Conservation (phyloP, 139 green algal species). For the Tetraselmis striata region DNA sequence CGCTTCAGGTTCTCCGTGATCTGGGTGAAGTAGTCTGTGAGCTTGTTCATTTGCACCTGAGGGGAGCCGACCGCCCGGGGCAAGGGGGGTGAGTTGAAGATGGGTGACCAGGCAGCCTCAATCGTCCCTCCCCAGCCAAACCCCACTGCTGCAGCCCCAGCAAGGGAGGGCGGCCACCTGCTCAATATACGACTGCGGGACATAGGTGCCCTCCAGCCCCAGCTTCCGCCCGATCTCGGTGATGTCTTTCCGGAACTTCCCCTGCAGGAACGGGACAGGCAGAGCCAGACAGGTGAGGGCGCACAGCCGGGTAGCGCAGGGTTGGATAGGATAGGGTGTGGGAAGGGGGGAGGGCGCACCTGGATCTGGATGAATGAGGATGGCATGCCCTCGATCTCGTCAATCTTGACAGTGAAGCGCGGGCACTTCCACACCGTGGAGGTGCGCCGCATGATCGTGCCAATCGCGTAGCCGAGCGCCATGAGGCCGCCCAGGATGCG, state of each 20-base stretch:
- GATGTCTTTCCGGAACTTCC: constrained; percentile 66
- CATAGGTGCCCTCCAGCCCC: constrained; percentile 78
- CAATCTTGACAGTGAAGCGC: constrained; percentile 70
- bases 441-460: constrained; percentile 80
- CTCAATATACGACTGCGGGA: constrained; percentile 90
- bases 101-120: too few species aligned
- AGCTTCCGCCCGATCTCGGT: constrained; percentile 52
- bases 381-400: constrained; percentile 67
- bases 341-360: not conserved
- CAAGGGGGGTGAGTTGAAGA: too few species aligned
- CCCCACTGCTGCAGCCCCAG: too few species aligned
- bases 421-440: constrained; percentile 24
- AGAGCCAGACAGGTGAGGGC: too few species aligned
- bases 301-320: too few species aligned
- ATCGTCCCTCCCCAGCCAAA: too few species aligned
- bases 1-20: not conserved
- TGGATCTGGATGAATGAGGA: constrained; percentile 23
- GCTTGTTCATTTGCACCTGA: not conserved
- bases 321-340: constrained; percentile 1
- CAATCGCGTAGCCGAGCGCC: constrained; percentile 96
- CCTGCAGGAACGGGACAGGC: constrained; percentile 38
- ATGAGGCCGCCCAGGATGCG: constrained; percentile 92
- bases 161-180: too few species aligned
- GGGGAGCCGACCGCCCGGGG: too few species aligned
- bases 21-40: not conserved